Conservation (phyloP, 495 filamentous ascomycete genomes). For the Jackrogersella multiformis region DNA sequence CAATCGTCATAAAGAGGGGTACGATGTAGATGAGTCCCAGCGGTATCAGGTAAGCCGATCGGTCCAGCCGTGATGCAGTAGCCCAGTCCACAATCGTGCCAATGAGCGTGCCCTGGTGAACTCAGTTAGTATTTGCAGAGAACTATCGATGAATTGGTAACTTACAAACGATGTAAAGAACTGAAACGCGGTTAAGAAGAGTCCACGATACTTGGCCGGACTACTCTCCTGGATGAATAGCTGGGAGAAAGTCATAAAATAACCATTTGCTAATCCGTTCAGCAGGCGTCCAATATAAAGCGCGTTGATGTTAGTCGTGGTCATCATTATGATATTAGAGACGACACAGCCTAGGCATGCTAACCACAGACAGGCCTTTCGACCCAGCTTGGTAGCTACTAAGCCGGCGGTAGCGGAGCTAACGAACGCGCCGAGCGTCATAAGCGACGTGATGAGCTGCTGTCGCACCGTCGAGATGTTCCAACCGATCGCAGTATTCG, state of each 20-base stretch:
- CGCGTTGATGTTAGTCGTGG: slow-evolving; percentile 52
- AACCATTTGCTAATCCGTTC: slow-evolving; percentile 56
- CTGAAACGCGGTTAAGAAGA: slow-evolving; percentile 42
- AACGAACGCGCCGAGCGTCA: slow-evolving; percentile 61
- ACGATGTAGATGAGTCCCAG: slow-evolving; percentile 60
- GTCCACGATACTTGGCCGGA: slow-evolving; percentile 53
- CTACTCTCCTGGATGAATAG: slow-evolving; percentile 56
- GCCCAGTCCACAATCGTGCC: slow-evolving; percentile 63
- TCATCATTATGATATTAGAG: slow-evolving; percentile 60
- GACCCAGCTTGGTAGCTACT: slow-evolving; percentile 51
- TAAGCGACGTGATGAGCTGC: slow-evolving; percentile 56
- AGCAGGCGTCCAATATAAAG: slow-evolving; percentile 57
- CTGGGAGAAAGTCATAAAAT: slow-evolving; percentile 60
- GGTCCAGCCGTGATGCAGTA: slow-evolving; percentile 51
- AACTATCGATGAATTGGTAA: neutral
- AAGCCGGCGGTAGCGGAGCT: slow-evolving; percentile 55
- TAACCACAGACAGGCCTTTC: slow-evolving; percentile 52
- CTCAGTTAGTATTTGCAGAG: neutral
- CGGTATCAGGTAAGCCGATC: slow-evolving; percentile 57
- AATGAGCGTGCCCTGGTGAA: slow-evolving; percentile 54
- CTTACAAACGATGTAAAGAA: slow-evolving; percentile 43
- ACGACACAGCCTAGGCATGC: slow-evolving; percentile 52
- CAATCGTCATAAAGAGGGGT: slow-evolving; percentile 53
- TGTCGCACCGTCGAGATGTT: slow-evolving; percentile 58
- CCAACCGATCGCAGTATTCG: slow-evolving; percentile 51